Base-by-base conservation (phyloP, 805 yeast genomes). In the Candida sithepensis region DNA sequence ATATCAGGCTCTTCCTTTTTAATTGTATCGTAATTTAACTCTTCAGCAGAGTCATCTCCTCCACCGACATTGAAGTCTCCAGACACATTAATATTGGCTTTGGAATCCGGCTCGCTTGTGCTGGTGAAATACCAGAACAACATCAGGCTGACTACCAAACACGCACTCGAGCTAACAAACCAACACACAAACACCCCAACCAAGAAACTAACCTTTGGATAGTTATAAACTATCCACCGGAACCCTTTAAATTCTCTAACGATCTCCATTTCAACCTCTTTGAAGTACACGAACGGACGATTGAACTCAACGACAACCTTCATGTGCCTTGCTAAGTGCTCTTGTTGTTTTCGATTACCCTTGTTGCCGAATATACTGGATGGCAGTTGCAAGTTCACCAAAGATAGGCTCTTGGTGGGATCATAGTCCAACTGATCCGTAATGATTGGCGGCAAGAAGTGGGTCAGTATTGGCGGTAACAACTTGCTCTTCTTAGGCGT, bases 171-270 rank as follows among this genome's bases (percentile, higher is more conserved):
- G 45, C 72, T 64, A 16, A 66, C 45, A 1, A 49, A 20, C 75
- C 78, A 74, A 51, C 72, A 73, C 3, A 65, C 9, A 0, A 53
- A 45, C 4, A 69, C 69, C 3, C 78, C 79, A 21, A 70, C 28
- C 10, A 67, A 16, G 39, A 71, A 62, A 34, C 70, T 65, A 2
- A 60, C 49, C 14, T 48, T 54, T 39, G 66, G 68, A 51, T 70
- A 70, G 39, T 67, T 60, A 42, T 64, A 69, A 32, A 74, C 45
- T 49, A 69, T 72, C 54, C 66, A 71, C 30, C 79, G 59, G 37
- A 73, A 58, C 0, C 79, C 79, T 22, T 62, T 60, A 68, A 73
- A 74, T 43, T 67, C 66, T 12, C 72, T 63, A 18, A 57, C 65
- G 32, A 73, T 50, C 33, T 51, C 58, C 30, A 60, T 40, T 6